Conservation (phyloP, 2,329 filamentous ascomycete species). For the Zarea fungicola region DNA sequence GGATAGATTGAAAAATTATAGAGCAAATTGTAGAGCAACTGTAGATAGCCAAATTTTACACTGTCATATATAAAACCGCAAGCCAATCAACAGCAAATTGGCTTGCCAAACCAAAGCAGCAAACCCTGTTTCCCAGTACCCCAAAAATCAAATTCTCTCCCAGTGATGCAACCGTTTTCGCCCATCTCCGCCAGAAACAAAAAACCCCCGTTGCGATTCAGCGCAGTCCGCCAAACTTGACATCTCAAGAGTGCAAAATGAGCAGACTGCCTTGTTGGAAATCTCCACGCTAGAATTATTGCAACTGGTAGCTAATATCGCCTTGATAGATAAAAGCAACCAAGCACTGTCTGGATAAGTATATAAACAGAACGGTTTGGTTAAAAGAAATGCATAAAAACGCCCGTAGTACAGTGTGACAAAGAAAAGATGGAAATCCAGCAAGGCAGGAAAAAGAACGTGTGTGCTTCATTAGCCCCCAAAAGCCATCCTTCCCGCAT, state of each 20-base stretch:
- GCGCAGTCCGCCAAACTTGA: background rate
- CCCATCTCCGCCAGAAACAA: too few species aligned
- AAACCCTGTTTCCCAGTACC: background rate
- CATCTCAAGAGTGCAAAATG: background rate
- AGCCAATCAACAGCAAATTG: slow-evolving; percentile 1
- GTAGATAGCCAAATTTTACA: background rate
- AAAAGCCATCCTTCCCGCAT: background rate
- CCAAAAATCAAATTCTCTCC: background rate
- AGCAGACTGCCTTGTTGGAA: background rate
- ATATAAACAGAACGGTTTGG: slow-evolving; percentile 7
- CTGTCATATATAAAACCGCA: slow-evolving; percentile 1
- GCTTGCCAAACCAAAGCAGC: background rate
- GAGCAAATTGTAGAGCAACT: background rate
- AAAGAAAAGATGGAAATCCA: slow-evolving; percentile 5
- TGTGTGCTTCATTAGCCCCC: background rate
- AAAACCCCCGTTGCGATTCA: background rate
- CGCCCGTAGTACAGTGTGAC: slow-evolving; percentile 8
- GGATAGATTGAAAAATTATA: background rate
- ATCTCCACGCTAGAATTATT: slow-evolving; percentile 4
- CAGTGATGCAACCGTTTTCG: background rate
- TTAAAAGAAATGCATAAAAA: slow-evolving; percentile 7
- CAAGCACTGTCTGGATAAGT: slow-evolving; percentile 4
- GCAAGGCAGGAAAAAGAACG: background rate
- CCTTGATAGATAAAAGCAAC: slow-evolving; percentile 3
- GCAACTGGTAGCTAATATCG: background rate